These are phyloP conservation scores for Silene noctiflora DNA, from an alignment of 179 eudicot genomes.

Conservation along the genomic window DNA sequence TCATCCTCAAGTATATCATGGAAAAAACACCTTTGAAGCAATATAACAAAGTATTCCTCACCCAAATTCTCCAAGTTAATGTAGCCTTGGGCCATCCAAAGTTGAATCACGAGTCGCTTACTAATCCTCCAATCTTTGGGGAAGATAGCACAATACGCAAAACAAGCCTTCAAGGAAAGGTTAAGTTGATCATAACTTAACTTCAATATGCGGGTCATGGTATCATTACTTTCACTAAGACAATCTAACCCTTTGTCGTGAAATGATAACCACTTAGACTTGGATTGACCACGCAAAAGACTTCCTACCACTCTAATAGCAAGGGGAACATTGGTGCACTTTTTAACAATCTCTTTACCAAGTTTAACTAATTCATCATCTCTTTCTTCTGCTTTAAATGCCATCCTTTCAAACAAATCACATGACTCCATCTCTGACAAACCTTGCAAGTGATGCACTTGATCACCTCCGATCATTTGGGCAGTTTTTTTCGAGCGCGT, in stretches of 20 bases:
- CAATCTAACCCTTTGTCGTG: background rate
- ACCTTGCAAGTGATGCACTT: constrained; percentile 6
- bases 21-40: too few species aligned
- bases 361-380: too few species aligned
- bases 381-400: constrained; percentile 8
- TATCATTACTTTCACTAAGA: background rate
- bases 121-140: constrained; percentile 11
- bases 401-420: constrained; percentile 23
- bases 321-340: too few species aligned
- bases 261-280: too few species aligned
- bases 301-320: too few species aligned
- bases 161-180: constrained; percentile 17
- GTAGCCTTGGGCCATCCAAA: constrained; percentile 35
- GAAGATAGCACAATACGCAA: constrained; percentile 22
- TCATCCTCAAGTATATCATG: too few species aligned
- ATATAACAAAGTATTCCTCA: background rate
- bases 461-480: background rate
- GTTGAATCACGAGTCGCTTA: constrained; percentile 10
- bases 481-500: constrained; percentile 19
- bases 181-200: constrained; percentile 28
- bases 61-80: constrained; percentile 9
- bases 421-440: constrained; percentile 27
- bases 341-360: too few species aligned
- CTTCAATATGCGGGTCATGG: constrained; percentile 15
- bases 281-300: too few species aligned